Conservation (phyloP, 2,329 filamentous ascomycete species). For the Sporothrix brasiliensis region DNA sequence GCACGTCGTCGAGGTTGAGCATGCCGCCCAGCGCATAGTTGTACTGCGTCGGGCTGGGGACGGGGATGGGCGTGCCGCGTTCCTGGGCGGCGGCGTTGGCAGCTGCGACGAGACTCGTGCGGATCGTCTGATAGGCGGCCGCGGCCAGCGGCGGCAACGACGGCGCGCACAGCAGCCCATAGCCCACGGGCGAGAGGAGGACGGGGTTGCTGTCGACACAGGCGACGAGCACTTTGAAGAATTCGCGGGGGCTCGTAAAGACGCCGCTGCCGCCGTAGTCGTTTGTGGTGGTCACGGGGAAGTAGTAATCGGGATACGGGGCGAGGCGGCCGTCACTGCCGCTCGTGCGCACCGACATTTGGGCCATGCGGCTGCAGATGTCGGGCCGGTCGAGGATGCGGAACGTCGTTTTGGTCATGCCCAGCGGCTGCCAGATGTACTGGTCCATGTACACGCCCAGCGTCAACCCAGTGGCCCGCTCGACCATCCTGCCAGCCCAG, state of each 20-base stretch:
- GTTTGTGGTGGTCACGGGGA: neutral
- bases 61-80: conserved; percentile 6
- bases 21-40: neutral
- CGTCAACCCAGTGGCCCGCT: neutral
- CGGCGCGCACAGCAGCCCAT: neutral
- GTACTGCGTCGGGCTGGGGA: neutral
- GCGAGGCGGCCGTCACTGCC: neutral
- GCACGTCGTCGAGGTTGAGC: conserved; percentile 10
- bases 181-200: neutral
- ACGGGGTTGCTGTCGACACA: neutral
- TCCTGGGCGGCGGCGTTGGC: conserved; percentile 4
- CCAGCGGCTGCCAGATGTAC: conserved; percentile 10
- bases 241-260: neutral
- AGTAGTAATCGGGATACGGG: neutral
- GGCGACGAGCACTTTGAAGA: conserved; percentile 9
- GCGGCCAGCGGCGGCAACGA: neutral
- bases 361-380: neutral
- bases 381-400: neutral
- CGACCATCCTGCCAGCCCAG: conserved; percentile 16
- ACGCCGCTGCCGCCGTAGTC: conserved; percentile 14
- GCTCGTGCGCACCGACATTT: neutral
- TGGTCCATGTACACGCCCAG: conserved; percentile 13
- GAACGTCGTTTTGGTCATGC: neutral
- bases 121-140: neutral
- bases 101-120: neutral